phyloP scores from a whole-genome alignment of 2,329 filamentous ascomycete genomes.

The Mycocentrospora acerina region DNA sequence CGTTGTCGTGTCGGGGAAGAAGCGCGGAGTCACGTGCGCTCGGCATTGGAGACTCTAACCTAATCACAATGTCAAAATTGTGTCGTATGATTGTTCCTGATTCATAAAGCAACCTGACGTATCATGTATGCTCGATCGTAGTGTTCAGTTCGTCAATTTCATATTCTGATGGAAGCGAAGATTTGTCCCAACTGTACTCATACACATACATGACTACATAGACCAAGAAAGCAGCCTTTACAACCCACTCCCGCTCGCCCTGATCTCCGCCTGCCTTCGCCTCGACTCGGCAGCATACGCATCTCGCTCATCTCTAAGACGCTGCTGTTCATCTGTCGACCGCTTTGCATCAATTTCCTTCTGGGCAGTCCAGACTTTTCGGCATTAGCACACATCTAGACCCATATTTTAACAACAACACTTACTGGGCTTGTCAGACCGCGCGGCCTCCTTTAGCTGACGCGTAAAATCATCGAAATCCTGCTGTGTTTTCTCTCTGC shows the following conservation, averaged over 20 bases:
- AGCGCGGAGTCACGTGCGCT: slow-evolving; percentile 35
- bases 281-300: slow-evolving; percentile 33
- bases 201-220: slow-evolving; percentile 20
- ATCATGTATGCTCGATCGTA: too few relatives aligned
- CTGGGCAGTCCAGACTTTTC: slow-evolving; percentile 37
- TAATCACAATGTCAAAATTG: too few relatives aligned
- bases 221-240: slow-evolving; percentile 5
- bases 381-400: slow-evolving; percentile 9
- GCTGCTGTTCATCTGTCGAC: slow-evolving; percentile 27
- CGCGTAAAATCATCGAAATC: slow-evolving; percentile 88
- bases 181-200: slow-evolving; percentile 12
- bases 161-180: slow-evolving; percentile 16
- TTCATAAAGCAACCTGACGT: too few relatives aligned
- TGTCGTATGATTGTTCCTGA: too few relatives aligned
- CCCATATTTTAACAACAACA: not conserved
- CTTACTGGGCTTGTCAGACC: slow-evolving; percentile 88
- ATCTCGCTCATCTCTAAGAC: slow-evolving; percentile 33
- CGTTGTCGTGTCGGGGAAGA: slow-evolving; percentile 12
- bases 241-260: slow-evolving; percentile 15
- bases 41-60: too few relatives aligned
- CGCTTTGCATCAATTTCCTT: slow-evolving; percentile 37
- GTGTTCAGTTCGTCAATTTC: too few relatives aligned
- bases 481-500: slow-evolving; percentile 71
- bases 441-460: slow-evolving; percentile 83
- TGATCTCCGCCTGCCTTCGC: slow-evolving; percentile 37